Evolutionary conservation across 257 asterid species (phyloP).

Genomic region (Solanum ossicruentum): DNA sequence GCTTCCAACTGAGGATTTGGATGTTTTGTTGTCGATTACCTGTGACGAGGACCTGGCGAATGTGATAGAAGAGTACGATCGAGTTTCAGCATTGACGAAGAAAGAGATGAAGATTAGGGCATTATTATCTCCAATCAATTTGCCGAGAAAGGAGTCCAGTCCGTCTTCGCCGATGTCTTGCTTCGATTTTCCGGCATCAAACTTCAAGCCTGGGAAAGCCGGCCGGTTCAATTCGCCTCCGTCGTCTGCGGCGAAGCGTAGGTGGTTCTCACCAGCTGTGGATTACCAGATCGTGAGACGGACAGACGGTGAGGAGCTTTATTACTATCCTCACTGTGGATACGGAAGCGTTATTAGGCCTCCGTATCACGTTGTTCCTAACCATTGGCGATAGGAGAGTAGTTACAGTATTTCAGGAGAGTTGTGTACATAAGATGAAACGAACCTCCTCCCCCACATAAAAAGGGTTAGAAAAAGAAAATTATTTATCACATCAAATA

Average conservation of each 20-base stretch:
- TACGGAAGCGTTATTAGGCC: conserved; percentile 7
- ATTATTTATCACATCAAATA: neutral
- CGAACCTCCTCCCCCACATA: neutral
- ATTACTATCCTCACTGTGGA: conserved; percentile 3
- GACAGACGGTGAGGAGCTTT: neutral
- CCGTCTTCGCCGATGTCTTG: conserved; percentile 65
- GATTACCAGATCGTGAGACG: conserved; percentile 10
- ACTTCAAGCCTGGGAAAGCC: conserved; percentile 1
- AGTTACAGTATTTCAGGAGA: neutral
- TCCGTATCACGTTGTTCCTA: conserved; percentile 6
- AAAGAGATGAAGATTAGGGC: conserved; percentile 58
- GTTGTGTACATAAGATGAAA: neutral
- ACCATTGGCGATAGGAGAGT: neutral
- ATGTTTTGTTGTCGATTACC: conserved; percentile 52
- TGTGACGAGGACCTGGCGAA: conserved; percentile 58
- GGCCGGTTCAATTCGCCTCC: conserved; percentile 3
- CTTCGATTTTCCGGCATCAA: conserved; percentile 36
- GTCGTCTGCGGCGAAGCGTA: conserved; percentile 1
- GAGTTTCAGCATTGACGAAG: conserved; percentile 13
- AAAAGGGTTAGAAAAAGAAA: neutral
- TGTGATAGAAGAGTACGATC: conserved; percentile 59
- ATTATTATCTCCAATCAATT: conserved; percentile 34
- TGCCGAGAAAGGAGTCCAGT: conserved; percentile 37
- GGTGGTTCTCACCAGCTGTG: conserved; percentile 4
- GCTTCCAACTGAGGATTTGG: conserved; percentile 69